Conservation (phyloP, 192 early-diverging fungal species). For the Spizellomyces punctatus region DNA sequence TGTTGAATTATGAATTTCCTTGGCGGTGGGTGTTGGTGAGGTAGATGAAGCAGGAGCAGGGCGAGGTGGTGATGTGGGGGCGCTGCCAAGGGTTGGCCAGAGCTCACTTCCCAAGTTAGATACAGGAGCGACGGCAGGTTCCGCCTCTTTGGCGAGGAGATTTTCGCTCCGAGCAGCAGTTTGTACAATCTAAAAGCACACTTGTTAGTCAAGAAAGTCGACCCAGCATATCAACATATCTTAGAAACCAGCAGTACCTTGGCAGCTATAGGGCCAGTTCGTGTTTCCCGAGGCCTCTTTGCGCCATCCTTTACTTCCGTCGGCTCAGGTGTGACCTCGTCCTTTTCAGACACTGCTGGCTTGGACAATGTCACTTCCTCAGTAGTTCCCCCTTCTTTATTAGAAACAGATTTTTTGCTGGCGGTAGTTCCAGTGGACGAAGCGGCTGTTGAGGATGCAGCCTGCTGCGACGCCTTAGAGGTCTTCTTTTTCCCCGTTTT, state of each 20-base stretch:
- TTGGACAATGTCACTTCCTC: neutral
- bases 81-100: constrained; percentile 37
- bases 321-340: neutral
- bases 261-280: constrained; percentile 13
- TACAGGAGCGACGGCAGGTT: constrained; percentile 1
- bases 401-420: neutral
- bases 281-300: neutral
- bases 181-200: constrained; percentile 32
- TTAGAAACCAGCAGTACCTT: neutral
- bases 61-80: constrained; percentile 2
- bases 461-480: constrained; percentile 7
- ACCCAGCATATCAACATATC: neutral
- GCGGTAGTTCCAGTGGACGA: neutral
- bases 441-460: neutral
- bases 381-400: neutral
- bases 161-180: constrained; percentile 39
- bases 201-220: neutral
- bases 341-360: neutral
- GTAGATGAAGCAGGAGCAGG: neutral
- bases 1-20: neutral
- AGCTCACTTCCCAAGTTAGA: constrained; percentile 14
- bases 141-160: constrained; percentile 20
- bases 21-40: neutral
- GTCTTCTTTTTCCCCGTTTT: constrained; percentile 23
- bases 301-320: neutral